A percentile compares a stretch with the other conserved stretches of the same genome.
Conservation (phyloP, 768 basidiomycete species). For the Lanmaoa pseudosensibilis region DNA sequence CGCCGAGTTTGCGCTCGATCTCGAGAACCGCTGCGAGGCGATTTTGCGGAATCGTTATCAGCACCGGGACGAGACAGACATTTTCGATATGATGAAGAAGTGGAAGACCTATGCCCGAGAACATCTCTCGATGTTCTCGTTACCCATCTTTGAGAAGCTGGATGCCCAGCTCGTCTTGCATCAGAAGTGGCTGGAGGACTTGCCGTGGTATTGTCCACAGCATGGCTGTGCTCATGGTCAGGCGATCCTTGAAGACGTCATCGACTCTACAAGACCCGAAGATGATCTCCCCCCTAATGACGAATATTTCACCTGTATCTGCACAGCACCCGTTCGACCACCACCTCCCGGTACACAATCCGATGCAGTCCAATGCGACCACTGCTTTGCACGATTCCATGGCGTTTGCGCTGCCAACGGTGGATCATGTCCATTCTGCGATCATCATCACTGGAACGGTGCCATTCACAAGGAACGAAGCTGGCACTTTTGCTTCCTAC, state of each 20-base stretch:
- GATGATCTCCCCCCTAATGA: slow-evolving; percentile 79
- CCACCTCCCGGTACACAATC: slow-evolving; percentile 73
- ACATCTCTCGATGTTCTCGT: slow-evolving; percentile 69
- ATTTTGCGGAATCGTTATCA: slow-evolving; percentile 66
- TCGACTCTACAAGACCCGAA: slow-evolving; percentile 70
- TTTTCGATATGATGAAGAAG: slow-evolving; percentile 69
- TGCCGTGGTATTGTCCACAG: slow-evolving; percentile 78
- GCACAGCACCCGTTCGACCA: slow-evolving; percentile 71
- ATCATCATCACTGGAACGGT: slow-evolving; percentile 90
- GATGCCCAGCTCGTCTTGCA: slow-evolving; percentile 67
- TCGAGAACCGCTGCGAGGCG: slow-evolving; percentile 73
- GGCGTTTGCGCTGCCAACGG: slow-evolving; percentile 82
- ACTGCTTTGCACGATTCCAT: slow-evolving; percentile 85
- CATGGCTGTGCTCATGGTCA: slow-evolving; percentile 66
- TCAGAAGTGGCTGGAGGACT: slow-evolving; percentile 66
- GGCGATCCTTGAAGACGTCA: slow-evolving; percentile 68
- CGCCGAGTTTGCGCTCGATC: slow-evolving; percentile 74
- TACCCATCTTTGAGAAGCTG: slow-evolving; percentile 72
- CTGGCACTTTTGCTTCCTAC: slow-evolving; percentile 82
- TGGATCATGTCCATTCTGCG: slow-evolving; percentile 91
- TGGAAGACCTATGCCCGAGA: slow-evolving; percentile 74
- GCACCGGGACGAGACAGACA: slow-evolving; percentile 54
- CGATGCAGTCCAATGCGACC: slow-evolving; percentile 88
- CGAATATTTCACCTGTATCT: slow-evolving; percentile 86
- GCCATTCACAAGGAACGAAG: slow-evolving; percentile 77